A percentile compares a stretch with the other conserved stretches of the same genome.
phyloP scores from a whole-genome alignment of 1,139 yeast species.

The Groenewaldozyma auringiensis region DNA sequence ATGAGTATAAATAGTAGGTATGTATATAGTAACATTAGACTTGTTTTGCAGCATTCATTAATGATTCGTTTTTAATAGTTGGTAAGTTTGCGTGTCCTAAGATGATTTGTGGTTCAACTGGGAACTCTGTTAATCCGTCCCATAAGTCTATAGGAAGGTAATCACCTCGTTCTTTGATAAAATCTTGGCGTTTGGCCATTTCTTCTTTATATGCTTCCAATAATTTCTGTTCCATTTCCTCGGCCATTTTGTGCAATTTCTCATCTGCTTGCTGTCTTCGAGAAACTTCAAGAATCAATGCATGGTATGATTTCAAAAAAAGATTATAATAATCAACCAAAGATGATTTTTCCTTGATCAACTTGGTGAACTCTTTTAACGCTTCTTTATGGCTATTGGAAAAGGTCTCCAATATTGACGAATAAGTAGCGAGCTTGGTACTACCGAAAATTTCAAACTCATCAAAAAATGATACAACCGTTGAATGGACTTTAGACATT shows the following conservation, averaged over 20 bases:
- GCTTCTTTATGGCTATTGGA: constrained; percentile 14
- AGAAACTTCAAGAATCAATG: constrained; percentile 42
- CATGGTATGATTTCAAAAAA: constrained; percentile 44
- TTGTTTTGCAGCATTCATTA: constrained; percentile 16
- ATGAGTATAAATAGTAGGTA: constrained; percentile 12
- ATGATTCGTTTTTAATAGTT: constrained; percentile 12
- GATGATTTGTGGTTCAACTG: constrained; percentile 19
- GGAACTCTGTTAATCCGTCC: constrained; percentile 35
- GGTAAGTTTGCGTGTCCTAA: constrained; percentile 20
- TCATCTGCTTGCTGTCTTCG: constrained; percentile 39
- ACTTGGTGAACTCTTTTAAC: constrained; percentile 24
- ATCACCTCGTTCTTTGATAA: constrained; percentile 41
- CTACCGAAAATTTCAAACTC: constrained; percentile 23
- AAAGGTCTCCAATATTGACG: constrained; percentile 15
- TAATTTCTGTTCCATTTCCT: constrained; percentile 36
- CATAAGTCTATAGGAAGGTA: constrained; percentile 49
- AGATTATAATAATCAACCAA: constrained; percentile 42
- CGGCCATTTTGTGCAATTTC: constrained; percentile 35
- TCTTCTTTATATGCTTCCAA: constrained; percentile 36
- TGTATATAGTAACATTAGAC: constrained; percentile 2
- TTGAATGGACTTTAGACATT: constrained; percentile 17
- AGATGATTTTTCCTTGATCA: constrained; percentile 25
- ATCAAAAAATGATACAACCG: constrained; percentile 15
- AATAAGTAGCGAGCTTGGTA: constrained; percentile 16
- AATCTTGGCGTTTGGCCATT: constrained; percentile 33